Evolutionary conservation across 208 protist species (phyloP).

Genomic region (Trypanosoma congolense): DNA sequence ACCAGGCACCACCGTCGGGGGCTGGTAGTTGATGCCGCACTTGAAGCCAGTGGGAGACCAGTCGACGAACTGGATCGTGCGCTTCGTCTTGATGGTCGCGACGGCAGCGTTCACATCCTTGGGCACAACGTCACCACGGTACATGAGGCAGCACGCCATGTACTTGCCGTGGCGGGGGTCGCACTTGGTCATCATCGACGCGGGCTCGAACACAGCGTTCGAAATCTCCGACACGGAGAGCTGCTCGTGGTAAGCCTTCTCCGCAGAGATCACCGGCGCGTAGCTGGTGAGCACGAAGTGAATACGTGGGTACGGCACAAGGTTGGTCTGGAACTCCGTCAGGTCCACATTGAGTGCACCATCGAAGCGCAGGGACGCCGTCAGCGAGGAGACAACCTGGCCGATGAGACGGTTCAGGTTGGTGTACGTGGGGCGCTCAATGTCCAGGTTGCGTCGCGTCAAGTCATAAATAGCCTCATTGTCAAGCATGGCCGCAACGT

Average conservation of each 20-base stretch:
- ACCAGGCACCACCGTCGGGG: slow-evolving; percentile 92
- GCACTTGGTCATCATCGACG: slow-evolving; percentile 93
- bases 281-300: slow-evolving; percentile 95
- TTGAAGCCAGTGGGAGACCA: slow-evolving; percentile 98
- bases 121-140: slow-evolving; percentile 96
- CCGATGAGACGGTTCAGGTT: slow-evolving; percentile 96
- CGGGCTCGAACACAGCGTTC: slow-evolving; percentile 91
- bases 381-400: slow-evolving; percentile 94
- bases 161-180: slow-evolving; percentile 96
- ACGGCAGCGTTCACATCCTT: slow-evolving; percentile 96
- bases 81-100: slow-evolving; percentile 93
- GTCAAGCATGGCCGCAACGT: slow-evolving; percentile 93
- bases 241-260: slow-evolving; percentile 94
- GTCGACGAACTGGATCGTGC: slow-evolving; percentile 95
- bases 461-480: slow-evolving; percentile 97
- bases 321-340: slow-evolving; percentile 97
- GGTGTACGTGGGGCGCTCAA: slow-evolving; percentile 93
- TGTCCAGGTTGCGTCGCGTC: slow-evolving; percentile 87
- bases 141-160: slow-evolving; percentile 97
- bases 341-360: slow-evolving; percentile 95
- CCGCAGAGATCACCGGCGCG: slow-evolving; percentile 89
- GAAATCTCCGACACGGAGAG: slow-evolving; percentile 93
- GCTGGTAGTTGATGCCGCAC: slow-evolving; percentile 98
- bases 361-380: slow-evolving; percentile 94
- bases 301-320: slow-evolving; percentile 97